Percentiles rank a stretch among this genome's conserved stretches.
Conservation (phyloP, 306 rosid species). For the Trichosanthes truncata region DNA sequence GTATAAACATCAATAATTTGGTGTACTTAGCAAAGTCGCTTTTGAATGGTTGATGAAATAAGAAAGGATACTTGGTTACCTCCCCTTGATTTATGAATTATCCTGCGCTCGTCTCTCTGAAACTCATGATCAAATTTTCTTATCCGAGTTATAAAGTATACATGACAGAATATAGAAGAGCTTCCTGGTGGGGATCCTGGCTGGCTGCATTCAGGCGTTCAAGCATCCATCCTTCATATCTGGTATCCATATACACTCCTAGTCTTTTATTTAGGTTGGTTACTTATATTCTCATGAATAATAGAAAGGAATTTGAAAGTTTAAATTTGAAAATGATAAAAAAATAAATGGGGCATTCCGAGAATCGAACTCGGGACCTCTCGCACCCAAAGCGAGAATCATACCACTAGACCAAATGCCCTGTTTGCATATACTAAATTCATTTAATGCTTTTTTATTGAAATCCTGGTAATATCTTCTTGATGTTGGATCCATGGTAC, state of each 20-base stretch:
- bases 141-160: background rate
- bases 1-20: background rate
- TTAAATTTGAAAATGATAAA: background rate
- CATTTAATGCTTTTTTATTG: background rate
- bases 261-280: background rate
- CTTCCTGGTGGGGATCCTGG: background rate
- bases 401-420: slow-evolving; percentile 4
- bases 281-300: background rate
- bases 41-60: background rate
- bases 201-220: background rate
- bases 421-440: background rate
- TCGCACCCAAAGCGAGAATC: background rate
- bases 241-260: background rate
- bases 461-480: background rate
- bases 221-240: background rate
- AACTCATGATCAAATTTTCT: background rate
- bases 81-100: background rate
- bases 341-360: background rate
- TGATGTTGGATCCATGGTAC: background rate
- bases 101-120: background rate
- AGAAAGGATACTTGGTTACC: background rate
- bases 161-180: background rate
- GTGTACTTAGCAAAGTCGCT: background rate
- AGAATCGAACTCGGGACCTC: slow-evolving; percentile 1
- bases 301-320: too few relatives aligned